Evolutionary conservation across 768 basidiomycete genomes (phyloP).

Genomic region (Pisolithus sp.): DNA sequence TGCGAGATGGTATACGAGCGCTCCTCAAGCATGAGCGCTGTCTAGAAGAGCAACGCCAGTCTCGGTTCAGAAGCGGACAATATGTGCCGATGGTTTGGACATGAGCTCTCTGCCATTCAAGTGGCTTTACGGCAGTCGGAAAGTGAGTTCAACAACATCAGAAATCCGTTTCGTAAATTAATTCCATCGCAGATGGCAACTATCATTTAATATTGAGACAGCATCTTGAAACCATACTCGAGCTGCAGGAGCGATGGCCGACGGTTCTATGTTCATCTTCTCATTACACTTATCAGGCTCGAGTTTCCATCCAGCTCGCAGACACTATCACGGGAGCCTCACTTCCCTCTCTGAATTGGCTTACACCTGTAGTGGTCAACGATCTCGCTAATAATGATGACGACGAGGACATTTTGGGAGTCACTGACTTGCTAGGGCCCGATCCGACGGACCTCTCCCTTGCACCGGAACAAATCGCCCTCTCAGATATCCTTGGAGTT

Average conservation of each 20-base stretch:
- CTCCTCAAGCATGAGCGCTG: no score
- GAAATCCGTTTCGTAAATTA: background rate
- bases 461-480: background rate
- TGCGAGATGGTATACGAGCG: no score
- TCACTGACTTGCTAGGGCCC: background rate
- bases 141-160: background rate
- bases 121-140: background rate
- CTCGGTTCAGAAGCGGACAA: no score
- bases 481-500: background rate
- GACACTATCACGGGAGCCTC: background rate
- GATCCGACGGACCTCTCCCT: background rate
- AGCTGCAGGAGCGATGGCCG: slow-evolving; percentile 15
- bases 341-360: background rate
- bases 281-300: slow-evolving; percentile 7
- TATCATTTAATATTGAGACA: slow-evolving; percentile 1
- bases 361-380: no score
- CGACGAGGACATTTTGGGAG: background rate
- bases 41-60: no score
- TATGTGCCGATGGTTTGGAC: no score
- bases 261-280: slow-evolving; percentile 9
- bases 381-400: background rate
- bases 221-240: slow-evolving; percentile 4
- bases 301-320: slow-evolving; percentile 2
- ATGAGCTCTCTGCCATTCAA: background rate
- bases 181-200: background rate